phyloP scores from a whole-genome alignment of 768 basidiomycete genomes.

The Pulveroboletus frians region DNA sequence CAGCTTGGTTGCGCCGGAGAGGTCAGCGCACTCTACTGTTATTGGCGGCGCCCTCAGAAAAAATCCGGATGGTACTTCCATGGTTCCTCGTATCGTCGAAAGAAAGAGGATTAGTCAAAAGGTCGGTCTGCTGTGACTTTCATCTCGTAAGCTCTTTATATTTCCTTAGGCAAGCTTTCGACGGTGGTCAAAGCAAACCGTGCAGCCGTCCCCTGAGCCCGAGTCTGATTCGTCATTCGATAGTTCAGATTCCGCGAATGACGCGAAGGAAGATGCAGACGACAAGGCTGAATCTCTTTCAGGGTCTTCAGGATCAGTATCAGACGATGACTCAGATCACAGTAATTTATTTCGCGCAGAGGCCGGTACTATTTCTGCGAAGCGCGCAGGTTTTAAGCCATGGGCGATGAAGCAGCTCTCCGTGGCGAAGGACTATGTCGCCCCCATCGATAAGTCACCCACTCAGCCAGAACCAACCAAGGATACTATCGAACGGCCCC shows the following conservation, averaged over 20 bases:
- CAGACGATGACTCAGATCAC: conserved; percentile 17
- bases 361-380: conserved; percentile 23
- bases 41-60: conserved; percentile 65
- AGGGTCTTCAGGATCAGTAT: conserved; percentile 11
- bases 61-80: conserved; percentile 57
- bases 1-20: conserved; percentile 9
- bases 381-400: conserved; percentile 68
- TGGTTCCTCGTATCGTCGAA: conserved; percentile 44
- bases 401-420: conserved; percentile 84
- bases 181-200: conserved; percentile 44
- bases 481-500: conserved; percentile 8
- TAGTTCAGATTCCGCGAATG: conserved; percentile 74
- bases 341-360: conserved; percentile 14
- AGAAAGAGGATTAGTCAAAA: conserved; percentile 40
- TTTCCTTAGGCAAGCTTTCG: conserved; percentile 36
- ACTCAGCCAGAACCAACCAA: conserved; percentile 10
- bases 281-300: conserved; percentile 12
- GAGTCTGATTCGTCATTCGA: conserved; percentile 64
- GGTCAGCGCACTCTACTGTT: conserved; percentile 13
- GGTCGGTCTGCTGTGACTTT: conserved; percentile 32
- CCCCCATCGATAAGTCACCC: conserved; percentile 9
- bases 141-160: not conserved
- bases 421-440: conserved; percentile 37
- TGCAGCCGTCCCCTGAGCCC: conserved; percentile 26
- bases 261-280: conserved; percentile 33